Base-by-base conservation (phyloP, 1,284 basidiomycete species). In the Leucoagaricus sp. region DNA sequence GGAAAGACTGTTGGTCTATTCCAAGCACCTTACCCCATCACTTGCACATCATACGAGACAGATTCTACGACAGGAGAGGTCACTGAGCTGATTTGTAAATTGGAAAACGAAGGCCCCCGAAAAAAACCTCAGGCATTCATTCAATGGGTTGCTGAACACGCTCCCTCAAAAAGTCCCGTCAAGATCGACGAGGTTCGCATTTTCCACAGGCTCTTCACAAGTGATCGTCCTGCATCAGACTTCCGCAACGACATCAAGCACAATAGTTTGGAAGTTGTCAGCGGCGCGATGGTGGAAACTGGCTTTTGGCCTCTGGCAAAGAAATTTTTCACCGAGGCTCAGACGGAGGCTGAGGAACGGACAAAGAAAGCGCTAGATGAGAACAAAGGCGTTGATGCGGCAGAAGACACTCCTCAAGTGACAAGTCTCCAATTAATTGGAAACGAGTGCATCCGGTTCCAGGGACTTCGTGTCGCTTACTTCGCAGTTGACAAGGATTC, bases 1-100 rank as follows among this genome's bases (percentile, higher is more conserved):
- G 95, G 95, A 44, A 98, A 98, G 79, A 94, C 93, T 0, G 96
- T 99, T 42, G 97, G 97, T 25, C 79, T 99, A 29, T 96, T 98
- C 80, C 91, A 96, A 72, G 95, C 90, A n/a, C 95, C 96, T 3
- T 79, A 88, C 73, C 94, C 96, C 6, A 92, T 99, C 70, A 96
- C 93, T n/a, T 97, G 94, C 73, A 90, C 85, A 12, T 93, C 91
- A 8, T 93, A 89, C 80, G 89, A 86, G 73, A 87, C 81, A 3
- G 89, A 97, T 72, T 76, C 85, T 3, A 67, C 70, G 1, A 86
- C 85, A 0, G 91, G 93, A 26, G 75, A 85, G 50, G 88, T 96
- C 8, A 79, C 78, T 3, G 94, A 96, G 73, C 83, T 99, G 47
- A 71, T 89, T 52, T 93, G 89, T 69, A 82, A 79, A 36, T 76